Conservation (phyloP, 148 eudicot species). For the Tetragonia tetragonoides region DNA sequence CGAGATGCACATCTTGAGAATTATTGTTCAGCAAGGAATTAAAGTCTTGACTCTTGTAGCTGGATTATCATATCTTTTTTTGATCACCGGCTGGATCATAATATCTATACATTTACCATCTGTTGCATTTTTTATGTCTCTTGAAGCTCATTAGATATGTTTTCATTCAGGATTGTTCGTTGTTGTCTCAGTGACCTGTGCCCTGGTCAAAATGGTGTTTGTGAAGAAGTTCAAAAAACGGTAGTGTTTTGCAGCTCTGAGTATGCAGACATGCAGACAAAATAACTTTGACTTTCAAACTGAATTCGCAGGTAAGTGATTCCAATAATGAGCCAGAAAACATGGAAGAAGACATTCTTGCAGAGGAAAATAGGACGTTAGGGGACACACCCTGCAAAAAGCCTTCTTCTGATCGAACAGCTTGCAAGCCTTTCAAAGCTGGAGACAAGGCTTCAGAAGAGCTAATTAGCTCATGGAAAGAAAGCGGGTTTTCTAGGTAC, state of each 20-base stretch:
- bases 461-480: slow-evolving; percentile 69
- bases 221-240: slow-evolving; percentile 29
- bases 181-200: slow-evolving; percentile 53
- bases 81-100: too few relatives aligned
- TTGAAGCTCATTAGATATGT: slow-evolving; percentile 1
- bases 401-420: slow-evolving; percentile 30
- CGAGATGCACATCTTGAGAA: background rate
- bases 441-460: slow-evolving; percentile 75
- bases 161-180: slow-evolving; percentile 56
- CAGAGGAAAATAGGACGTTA: slow-evolving; percentile 30
- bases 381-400: slow-evolving; percentile 31
- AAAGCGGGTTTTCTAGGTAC: slow-evolving; percentile 89
- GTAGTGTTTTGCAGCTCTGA: slow-evolving; percentile 19
- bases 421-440: slow-evolving; percentile 52
- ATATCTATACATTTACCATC: background rate
- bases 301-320: slow-evolving; percentile 45
- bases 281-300: background rate
- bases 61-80: background rate
- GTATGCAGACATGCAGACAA: background rate
- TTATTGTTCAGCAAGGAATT: background rate
- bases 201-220: slow-evolving; percentile 37
- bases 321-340: slow-evolving; percentile 24
- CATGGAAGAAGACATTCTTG: slow-evolving; percentile 37
- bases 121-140: slow-evolving; percentile 6
- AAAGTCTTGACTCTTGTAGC: background rate